Conservation (phyloP, 305 asterid species). For the Plantago lanceolata region DNA sequence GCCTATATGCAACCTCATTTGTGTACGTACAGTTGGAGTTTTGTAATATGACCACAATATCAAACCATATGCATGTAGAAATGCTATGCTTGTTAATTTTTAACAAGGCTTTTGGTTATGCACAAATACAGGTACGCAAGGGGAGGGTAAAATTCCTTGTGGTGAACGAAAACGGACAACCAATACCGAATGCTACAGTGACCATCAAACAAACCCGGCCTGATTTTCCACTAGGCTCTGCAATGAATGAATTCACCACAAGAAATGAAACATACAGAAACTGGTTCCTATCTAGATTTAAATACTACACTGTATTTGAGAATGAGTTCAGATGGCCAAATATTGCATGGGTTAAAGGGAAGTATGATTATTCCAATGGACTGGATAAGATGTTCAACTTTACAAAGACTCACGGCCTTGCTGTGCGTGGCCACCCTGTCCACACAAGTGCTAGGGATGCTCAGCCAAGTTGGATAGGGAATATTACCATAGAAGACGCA, state of each 20-base stretch:
- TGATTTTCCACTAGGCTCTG: constrained; percentile 39
- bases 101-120: too few relatives aligned
- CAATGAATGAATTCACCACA: constrained; percentile 25
- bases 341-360: neutral
- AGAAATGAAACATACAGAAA: constrained; percentile 26
- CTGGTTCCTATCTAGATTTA: constrained; percentile 44
- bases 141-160: constrained; percentile 32
- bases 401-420: constrained; percentile 12
- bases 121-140: constrained; percentile 30
- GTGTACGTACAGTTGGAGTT: too few relatives aligned
- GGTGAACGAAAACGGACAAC: constrained; percentile 26
- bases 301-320: constrained; percentile 33
- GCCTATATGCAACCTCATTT: too few relatives aligned
- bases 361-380: constrained; percentile 16
- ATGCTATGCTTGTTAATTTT: neutral
- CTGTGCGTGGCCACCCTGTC: constrained; percentile 38
- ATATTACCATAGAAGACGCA: constrained; percentile 11
- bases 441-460: constrained; percentile 18
- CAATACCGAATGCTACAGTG: constrained; percentile 29
- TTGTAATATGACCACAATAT: neutral
- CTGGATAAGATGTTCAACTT: constrained; percentile 35
- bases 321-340: constrained; percentile 44
- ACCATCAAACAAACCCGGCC: constrained; percentile 23
- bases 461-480: neutral
- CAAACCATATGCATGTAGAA: neutral